Base-by-base conservation (phyloP, 2,329 filamentous ascomycete genomes). In the Cytospora mali region DNA sequence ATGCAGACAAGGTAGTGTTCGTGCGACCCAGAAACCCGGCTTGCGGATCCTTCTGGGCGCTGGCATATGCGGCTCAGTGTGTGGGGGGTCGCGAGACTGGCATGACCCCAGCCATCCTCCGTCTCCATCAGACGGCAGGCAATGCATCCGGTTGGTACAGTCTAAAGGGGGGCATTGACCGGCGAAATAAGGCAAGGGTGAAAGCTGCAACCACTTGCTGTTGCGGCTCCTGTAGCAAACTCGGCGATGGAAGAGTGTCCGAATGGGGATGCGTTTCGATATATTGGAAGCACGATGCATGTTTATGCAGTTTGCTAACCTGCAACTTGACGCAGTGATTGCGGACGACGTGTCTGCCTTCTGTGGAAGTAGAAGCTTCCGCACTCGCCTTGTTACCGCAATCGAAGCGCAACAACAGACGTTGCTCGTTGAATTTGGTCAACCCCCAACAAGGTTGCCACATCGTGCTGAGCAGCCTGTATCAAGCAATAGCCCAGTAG, bases 291-390 rank as follows among this genome's bases (percentile, higher is more conserved):
- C 35, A 39, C 49, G 18, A 28, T 25, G 14, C 29, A 14, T 54
- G 50, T 33, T 54, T 49, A 54, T 60, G 58, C 50, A 54, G 58
- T 60, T 60, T 60, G 58, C 58, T 54, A 54, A 54, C 33, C 33
- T 54, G 58, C 39, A 29, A 60, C 28, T 54, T 51, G 27, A 33
- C 54, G 28, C 28, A 60, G 18, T 42, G 21, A 23, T 46, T n/a
- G 21, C 13, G 50, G 42, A 53, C 33, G 23, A 60, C 18, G 29
- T 27, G 21, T 49, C 50, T 54, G 58, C 35, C 21, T 31, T 21
- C 46, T 27, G n/a, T 54, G 35, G 25, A 35, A 60, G 50, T 25
- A 33, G 13, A 54, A 48, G 58, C 50, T 54, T 27, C 35, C 35
- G 18, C 25, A 21, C n/a, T 39, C 6, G 25, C 33, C n/a, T 53